These are phyloP conservation scores for Cylindrotheca fusiformis DNA, from an alignment of 108 stramenopile genomes.

Conservation along the genomic window DNA sequence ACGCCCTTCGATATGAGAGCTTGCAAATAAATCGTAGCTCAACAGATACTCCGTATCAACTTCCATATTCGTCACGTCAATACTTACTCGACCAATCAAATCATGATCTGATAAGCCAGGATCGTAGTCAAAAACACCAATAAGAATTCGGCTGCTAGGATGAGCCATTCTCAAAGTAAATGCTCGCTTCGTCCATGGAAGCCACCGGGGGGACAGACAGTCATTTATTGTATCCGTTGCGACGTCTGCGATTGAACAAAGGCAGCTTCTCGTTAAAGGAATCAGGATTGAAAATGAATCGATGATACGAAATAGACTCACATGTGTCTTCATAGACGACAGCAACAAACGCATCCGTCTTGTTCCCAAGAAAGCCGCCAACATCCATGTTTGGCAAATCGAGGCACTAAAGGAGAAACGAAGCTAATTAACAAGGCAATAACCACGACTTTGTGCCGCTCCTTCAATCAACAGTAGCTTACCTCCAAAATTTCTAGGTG, in stretches of 20 bases:
- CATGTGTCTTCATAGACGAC: conserved; percentile 62
- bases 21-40: conserved; percentile 57
- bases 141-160: conserved; percentile 52
- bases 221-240: conserved; percentile 76
- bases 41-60: conserved; percentile 60
- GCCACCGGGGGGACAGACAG: conserved; percentile 69
- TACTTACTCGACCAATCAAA: conserved; percentile 63
- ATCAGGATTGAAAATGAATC: no score
- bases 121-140: conserved; percentile 82
- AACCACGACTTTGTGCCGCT: not conserved
- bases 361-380: conserved; percentile 51
- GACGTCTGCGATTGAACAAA: conserved; percentile 1
- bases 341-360: conserved; percentile 76
- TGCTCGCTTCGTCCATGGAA: conserved; percentile 79
- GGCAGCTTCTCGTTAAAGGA: no score
- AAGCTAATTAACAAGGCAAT: not conserved
- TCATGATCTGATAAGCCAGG: conserved; percentile 53
- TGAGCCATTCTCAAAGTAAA: conserved; percentile 70
- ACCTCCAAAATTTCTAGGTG: conserved; percentile 68
- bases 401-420: not conserved
- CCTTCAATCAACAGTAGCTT: conserved; percentile 5
- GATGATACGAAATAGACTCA: no score
- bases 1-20: conserved; percentile 28
- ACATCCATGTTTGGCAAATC: conserved; percentile 74
- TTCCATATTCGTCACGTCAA: conserved; percentile 65